These are phyloP conservation scores for Paecilomyces dactylethromorphus DNA, from an alignment of 2,329 filamentous ascomycete genomes.

Conservation along the genomic window DNA sequence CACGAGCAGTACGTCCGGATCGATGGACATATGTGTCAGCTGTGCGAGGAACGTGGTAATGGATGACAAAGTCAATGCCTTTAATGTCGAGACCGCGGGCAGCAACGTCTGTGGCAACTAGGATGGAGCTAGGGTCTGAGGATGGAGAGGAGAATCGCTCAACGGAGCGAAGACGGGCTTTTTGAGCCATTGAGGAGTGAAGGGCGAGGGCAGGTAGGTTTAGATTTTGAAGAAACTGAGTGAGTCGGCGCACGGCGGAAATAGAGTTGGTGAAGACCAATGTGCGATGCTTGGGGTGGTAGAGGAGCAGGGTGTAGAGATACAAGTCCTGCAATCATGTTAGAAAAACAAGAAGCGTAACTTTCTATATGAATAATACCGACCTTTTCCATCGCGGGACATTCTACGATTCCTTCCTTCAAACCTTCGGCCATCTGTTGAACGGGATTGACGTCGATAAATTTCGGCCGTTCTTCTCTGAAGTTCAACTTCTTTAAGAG, in stretches of 20 bases:
- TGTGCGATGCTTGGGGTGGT: conserved; percentile 73
- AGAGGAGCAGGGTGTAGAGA: conserved; percentile 77
- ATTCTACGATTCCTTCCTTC: conserved; percentile 87
- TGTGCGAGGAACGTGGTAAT: conserved; percentile 89
- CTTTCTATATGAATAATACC: conserved; percentile 7
- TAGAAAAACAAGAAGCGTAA: background rate
- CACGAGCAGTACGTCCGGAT: conserved; percentile 88
- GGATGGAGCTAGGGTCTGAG: conserved; percentile 54
- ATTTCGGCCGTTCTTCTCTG: conserved; percentile 73
- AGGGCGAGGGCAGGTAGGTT: conserved; percentile 69
- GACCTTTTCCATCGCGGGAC: conserved; percentile 86
- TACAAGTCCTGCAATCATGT: conserved; percentile 64
- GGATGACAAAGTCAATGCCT: conserved; percentile 79
- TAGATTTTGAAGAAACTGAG: conserved; percentile 76
- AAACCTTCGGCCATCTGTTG: conserved; percentile 82
- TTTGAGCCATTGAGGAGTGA: conserved; percentile 93
- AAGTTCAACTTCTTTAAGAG: conserved; percentile 87
- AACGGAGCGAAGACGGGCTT: conserved; percentile 84
- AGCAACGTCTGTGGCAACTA: conserved; percentile 90
- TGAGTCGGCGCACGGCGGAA: conserved; percentile 77
- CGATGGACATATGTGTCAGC: conserved; percentile 94
- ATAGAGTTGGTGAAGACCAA: conserved; percentile 96
- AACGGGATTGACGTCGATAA: conserved; percentile 84
- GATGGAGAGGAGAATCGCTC: conserved; percentile 72
- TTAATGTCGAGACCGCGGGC: conserved; percentile 91